Conservation (phyloP, 2,329 filamentous ascomycete species). For the Penicillium sp. region DNA sequence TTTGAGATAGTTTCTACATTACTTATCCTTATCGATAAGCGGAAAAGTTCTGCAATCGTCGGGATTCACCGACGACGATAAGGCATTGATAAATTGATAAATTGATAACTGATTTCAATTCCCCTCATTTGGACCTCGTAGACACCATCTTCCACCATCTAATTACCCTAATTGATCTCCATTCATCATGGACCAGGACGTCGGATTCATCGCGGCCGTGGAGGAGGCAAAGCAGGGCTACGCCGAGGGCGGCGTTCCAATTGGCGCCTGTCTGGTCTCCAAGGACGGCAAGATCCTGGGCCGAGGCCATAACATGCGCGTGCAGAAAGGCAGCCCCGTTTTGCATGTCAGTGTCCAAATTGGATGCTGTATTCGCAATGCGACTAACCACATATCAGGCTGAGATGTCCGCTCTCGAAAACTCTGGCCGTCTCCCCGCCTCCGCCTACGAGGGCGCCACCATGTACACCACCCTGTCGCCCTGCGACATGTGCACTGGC, state of each 20-base stretch:
- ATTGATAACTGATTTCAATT: not conserved
- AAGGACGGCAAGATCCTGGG: slow-evolving; percentile 66
- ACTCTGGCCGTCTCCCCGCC: slow-evolving; percentile 66
- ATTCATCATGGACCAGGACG: slow-evolving; percentile 38
- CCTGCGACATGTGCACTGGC: slow-evolving; percentile 78
- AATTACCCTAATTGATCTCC: not conserved
- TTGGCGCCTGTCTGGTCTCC: slow-evolving; percentile 61
- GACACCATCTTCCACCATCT: not conserved
- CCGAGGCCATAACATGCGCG: slow-evolving; percentile 68
- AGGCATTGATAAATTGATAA: not conserved
- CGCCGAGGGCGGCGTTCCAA: slow-evolving; percentile 56
- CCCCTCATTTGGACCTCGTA: not conserved
- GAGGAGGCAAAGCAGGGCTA: slow-evolving; percentile 54
- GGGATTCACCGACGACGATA: slow-evolving; percentile 17
- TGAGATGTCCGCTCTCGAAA: slow-evolving; percentile 71
- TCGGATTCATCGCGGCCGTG: slow-evolving; percentile 55
- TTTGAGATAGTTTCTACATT: slow-evolving; percentile 1
- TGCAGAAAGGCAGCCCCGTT: slow-evolving; percentile 66
- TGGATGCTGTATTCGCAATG: not conserved
- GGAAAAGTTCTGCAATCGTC: slow-evolving; percentile 15
- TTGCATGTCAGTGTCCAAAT: slow-evolving; percentile 56
- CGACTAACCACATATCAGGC: slow-evolving; percentile 47
- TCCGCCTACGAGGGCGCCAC: slow-evolving; percentile 65
- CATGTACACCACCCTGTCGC: slow-evolving; percentile 79
- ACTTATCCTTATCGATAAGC: slow-evolving; percentile 34